Evolutionary conservation across 345 rosid genomes (phyloP), one percentile per base, ranked within the genome.

Genomic region (Euphorbia peplus): DNA sequence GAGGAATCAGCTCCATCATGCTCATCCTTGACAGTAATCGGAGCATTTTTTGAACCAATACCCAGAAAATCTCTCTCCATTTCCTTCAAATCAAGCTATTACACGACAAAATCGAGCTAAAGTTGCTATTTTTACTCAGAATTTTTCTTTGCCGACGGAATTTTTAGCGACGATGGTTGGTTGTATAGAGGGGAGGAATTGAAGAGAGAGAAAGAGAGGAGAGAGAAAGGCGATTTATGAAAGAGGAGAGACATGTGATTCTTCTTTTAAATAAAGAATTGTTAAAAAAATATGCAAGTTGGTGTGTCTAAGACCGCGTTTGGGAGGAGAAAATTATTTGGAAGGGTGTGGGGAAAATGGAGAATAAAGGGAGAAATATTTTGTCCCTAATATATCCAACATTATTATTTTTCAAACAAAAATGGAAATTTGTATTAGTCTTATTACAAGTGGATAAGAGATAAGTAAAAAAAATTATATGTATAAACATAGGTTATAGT

Each of bases 21-120:
- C 51, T 82, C 90, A 39, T 80, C 84, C 56, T 83, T 86, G 52
- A 78, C 79, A 19, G 83, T 78, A 46, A 76, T 56, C 24, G 82
- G 79, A 73, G 66, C 30, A 71, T 60, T 64, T 71, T 71, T 83
- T 19, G 84, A 75, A 70, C 76, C 83, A 54, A 86, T 8, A 15
- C 90, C 86, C 10, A 86, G 75, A 67, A 86, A 86, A 74, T 86
- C 84, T 73, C 84, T 83, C 80, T 86, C 90, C 87, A 86, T 83
- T n/a, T n/a, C n/a, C n/a, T n/a, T n/a, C n/a, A n/a, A n/a, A n/a
- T n/a, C n/a, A n/a, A n/a, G n/a, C n/a, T n/a, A n/a, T n/a, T n/a
- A n/a, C n/a, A n/a, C n/a, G n/a, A n/a, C n/a, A n/a, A n/a, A n/a
- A n/a, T n/a, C n/a, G n/a, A n/a, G n/a, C n/a, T n/a, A 24, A 22